Base-by-base conservation (phyloP, 495 filamentous ascomycete genomes). In the Daldinia vernicosa region DNA sequence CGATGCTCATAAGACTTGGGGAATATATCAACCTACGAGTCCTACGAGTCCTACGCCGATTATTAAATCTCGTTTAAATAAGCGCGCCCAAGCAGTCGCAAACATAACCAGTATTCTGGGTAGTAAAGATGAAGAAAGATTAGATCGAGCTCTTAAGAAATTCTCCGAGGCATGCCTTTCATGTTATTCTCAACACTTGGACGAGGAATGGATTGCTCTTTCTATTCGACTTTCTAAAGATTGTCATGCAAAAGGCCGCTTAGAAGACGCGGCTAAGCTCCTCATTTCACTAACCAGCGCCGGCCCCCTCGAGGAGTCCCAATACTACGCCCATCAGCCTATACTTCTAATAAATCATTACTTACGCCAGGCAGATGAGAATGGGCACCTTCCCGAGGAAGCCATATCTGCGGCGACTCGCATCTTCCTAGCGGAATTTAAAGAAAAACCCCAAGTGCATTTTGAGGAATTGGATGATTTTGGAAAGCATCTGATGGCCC, bases 401-500 rank as follows among this genome's bases (percentile, higher is more conserved):
- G 43, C 83, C 43, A 67, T 75, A 40, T 53, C 50, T 9, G 57
- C 62, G 17, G 79, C 79, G 8, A 57, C 77, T 27, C 55, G 65
- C 4, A 27, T 85, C 55, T 84, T 79, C 55, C 71, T 84, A 11
- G 60, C 78, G 1, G 70, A 52, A 12, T 79, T 82, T 37, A 70
- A 71, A 3, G 69, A 70, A n/a, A 74, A 62, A 19, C 77, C 75
- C 2, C 66, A 30, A 5, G n/a, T 52, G 0, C 28, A 50, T 5
- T 12, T 59, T 19, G 30, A 54, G 1, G 57, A 75, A n/a, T 35
- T 76, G 9, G 75, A 70, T 58, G 19, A 11, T n/a, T 35, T 79
- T 45, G 81, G 80, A 7, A 65, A 62, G 27, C 61, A 45, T n/a
- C 70, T 86, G 6, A 73, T 82, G 15, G 28, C 70, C 15, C 56